Conservation (phyloP, 345 rosid genomes). For the Acer saccharum region DNA sequence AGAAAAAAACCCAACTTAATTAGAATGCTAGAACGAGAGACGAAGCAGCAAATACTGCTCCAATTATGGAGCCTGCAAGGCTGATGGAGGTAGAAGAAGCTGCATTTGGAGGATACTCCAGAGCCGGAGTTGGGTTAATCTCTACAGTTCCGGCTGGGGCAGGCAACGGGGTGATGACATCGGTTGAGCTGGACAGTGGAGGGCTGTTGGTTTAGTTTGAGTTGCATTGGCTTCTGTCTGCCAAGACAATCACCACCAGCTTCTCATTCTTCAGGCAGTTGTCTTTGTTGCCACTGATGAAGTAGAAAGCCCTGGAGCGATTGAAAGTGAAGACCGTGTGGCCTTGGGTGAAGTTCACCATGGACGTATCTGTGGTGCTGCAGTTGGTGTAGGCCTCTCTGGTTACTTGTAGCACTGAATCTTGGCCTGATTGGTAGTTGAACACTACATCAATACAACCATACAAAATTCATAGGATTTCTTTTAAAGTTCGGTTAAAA, state of each 20-base stretch:
- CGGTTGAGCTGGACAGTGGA: slow-evolving; percentile 22
- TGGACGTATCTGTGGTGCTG: slow-evolving; percentile 37
- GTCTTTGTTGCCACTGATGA: slow-evolving; percentile 79
- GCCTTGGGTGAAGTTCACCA: slow-evolving; percentile 42
- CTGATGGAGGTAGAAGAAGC: slow-evolving; percentile 39
- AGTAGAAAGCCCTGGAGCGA: slow-evolving; percentile 59
- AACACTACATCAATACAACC: slow-evolving; percentile 50
- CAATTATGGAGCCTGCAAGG: slow-evolving; percentile 28
- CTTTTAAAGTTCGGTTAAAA: background rate
- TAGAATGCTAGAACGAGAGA: slow-evolving; percentile 43
- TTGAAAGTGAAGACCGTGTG: slow-evolving; percentile 59
- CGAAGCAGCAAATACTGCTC: slow-evolving; percentile 53
- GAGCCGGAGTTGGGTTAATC: slow-evolving; percentile 56
- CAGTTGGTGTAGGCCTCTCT: slow-evolving; percentile 61
- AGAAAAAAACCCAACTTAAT: too few relatives aligned
- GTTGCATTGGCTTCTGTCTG: slow-evolving; percentile 50
- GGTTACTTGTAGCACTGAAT: slow-evolving; percentile 72
- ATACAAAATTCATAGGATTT: background rate
- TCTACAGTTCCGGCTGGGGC: slow-evolving; percentile 47
- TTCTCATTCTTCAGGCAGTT: slow-evolving; percentile 73
- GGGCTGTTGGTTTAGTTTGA: slow-evolving; percentile 25
- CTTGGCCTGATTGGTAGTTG: slow-evolving; percentile 48
- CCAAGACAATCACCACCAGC: slow-evolving; percentile 59
- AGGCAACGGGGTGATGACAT: slow-evolving; percentile 33
- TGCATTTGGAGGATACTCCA: slow-evolving; percentile 37